Evolutionary conservation across 2,329 filamentous ascomycete species (phyloP).

Genomic region (Orbilia javanica): DNA sequence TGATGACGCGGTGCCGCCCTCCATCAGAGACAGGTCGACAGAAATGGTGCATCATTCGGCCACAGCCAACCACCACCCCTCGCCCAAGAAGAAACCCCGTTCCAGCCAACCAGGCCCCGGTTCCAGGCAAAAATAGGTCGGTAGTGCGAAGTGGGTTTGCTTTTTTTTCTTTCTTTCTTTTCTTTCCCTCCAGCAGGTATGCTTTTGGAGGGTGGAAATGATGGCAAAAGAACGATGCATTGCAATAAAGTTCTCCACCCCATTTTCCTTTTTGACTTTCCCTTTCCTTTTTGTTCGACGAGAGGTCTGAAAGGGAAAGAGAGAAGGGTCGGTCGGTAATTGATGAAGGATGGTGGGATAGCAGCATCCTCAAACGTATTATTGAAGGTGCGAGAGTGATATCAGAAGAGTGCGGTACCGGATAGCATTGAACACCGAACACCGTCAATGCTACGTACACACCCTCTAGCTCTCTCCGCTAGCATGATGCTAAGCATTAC

Average conservation of each 20-base stretch:
- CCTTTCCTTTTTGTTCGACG: neutral
- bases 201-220: slow-evolving; percentile 24
- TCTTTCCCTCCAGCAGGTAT: neutral
- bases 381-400: slow-evolving; percentile 11
- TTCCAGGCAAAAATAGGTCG: slow-evolving; percentile 58
- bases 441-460: too few relatives aligned
- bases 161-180: slow-evolving; percentile 11
- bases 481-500: neutral
- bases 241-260: slow-evolving; percentile 15
- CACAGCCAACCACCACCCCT: slow-evolving; percentile 39
- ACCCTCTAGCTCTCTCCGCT: too few relatives aligned
- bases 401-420: neutral
- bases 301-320: neutral
- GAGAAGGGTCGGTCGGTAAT: neutral
- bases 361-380: slow-evolving; percentile 20
- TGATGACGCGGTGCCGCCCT: slow-evolving; percentile 41
- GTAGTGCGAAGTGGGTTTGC: slow-evolving; percentile 21
- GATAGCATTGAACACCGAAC: too few relatives aligned
- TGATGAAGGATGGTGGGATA: slow-evolving; percentile 28
- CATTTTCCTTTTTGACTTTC: too few relatives aligned
- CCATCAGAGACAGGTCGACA: slow-evolving; percentile 41
- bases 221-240: slow-evolving; percentile 19
- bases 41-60: slow-evolving; percentile 31
- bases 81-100: slow-evolving; percentile 12
- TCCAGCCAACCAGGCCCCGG: slow-evolving; percentile 54